These are phyloP conservation scores for Protomyces macrosporus DNA, from an alignment of 1,139 yeast genomes.

Conservation along the genomic window DNA sequence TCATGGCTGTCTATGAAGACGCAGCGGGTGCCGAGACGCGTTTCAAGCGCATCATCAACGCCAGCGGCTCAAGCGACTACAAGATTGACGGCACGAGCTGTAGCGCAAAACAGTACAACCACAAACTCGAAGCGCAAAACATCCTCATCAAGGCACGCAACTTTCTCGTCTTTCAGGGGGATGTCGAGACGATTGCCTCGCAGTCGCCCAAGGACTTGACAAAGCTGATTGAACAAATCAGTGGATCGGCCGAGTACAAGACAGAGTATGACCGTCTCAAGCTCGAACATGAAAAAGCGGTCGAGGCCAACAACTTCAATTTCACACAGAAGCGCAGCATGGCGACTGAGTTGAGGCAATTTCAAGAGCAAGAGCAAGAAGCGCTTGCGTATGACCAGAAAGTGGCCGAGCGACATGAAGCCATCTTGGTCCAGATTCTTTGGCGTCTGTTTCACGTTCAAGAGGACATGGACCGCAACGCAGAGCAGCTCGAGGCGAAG, in stretches of 20 bases:
- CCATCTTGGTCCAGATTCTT: conserved; percentile 51
- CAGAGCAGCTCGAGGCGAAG: conserved; percentile 8
- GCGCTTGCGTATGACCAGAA: conserved; percentile 63
- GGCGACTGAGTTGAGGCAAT: conserved; percentile 71
- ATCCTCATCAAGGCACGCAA: conserved; percentile 85
- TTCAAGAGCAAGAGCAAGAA: conserved; percentile 69
- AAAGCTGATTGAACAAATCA: conserved; percentile 64
- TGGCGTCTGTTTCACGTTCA: conserved; percentile 69
- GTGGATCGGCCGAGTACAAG: conserved; percentile 53
- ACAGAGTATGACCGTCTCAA: conserved; percentile 63
- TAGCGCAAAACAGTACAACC: conserved; percentile 60
- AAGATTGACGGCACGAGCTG: conserved; percentile 59
- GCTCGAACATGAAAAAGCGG: conserved; percentile 63
- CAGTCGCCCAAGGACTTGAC: conserved; percentile 77
- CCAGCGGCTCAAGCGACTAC: conserved; percentile 52
- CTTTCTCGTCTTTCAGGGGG: conserved; percentile 93
- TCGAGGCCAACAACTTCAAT: conserved; percentile 58
- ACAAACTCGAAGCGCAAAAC: conserved; percentile 67
- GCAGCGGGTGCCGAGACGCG: conserved; percentile 42
- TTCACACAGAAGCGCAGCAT: conserved; percentile 68
- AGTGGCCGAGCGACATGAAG: conserved; percentile 46
- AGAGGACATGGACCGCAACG: conserved; percentile 38
- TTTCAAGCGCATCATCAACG: conserved; percentile 29
- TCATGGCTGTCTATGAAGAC: conserved; percentile 70
- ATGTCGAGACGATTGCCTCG: conserved; percentile 87